Evolutionary conservation across 805 yeast genomes (phyloP).

Genomic region (Cyberlindnera bimundalis): DNA sequence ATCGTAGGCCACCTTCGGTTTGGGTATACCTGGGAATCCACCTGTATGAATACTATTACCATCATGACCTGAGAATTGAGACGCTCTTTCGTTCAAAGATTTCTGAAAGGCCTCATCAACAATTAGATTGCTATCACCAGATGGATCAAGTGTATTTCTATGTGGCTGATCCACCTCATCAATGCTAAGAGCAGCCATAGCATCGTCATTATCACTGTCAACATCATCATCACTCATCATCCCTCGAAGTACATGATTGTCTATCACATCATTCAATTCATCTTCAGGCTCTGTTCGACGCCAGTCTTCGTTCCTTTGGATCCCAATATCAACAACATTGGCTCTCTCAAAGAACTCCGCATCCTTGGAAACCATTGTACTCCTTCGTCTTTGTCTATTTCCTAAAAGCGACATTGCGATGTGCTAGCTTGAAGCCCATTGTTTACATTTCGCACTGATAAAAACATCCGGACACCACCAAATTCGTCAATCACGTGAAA

Average conservation of each 20-base stretch:
- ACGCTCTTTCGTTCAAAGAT: conserved; percentile 34
- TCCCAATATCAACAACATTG: conserved; percentile 31
- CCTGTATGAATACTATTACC: conserved; percentile 12
- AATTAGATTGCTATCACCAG: conserved; percentile 25
- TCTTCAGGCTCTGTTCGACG: not conserved
- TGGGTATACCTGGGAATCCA: conserved; percentile 30
- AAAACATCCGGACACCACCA: conserved; percentile 8
- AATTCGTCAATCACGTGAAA: no score
- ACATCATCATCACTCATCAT: no score
- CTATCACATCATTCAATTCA: no score
- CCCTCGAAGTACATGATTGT: no score
- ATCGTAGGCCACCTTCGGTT: conserved; percentile 43
- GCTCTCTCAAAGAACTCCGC: conserved; percentile 33
- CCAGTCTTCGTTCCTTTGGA: conserved; percentile 27
- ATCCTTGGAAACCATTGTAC: conserved; percentile 22
- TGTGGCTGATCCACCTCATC: conserved; percentile 38
- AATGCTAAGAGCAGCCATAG: conserved; percentile 34
- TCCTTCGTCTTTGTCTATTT: no score
- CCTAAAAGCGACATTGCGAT: no score
- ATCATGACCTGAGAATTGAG: conserved; percentile 25
- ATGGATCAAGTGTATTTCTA: no score
- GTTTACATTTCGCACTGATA: conserved; percentile 3
- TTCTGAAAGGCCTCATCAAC: conserved; percentile 34
- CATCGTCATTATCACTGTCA: conserved; percentile 23
- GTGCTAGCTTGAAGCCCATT: no score